Conservation (phyloP, 192 early-diverging fungal species). For the Neocallimastix lanati region DNA sequence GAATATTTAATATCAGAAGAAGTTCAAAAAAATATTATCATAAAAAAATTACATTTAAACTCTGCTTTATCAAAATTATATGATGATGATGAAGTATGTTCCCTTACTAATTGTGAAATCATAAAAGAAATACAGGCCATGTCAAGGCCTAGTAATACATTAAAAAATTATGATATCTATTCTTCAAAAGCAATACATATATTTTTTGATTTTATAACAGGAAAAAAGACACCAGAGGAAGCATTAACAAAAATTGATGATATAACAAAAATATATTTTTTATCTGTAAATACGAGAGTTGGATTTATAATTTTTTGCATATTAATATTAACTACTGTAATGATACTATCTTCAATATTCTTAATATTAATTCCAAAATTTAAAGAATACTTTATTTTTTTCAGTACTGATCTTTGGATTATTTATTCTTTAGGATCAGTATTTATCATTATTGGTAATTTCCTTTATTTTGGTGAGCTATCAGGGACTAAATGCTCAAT, state of each 20-base stretch:
- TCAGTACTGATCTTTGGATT: background rate
- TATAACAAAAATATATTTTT: too few relatives aligned
- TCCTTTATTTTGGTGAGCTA: too few relatives aligned
- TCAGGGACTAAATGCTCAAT: too few relatives aligned
- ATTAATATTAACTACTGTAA: too few relatives aligned
- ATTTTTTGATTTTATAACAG: background rate
- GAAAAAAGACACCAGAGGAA: background rate
- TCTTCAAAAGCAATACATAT: background rate
- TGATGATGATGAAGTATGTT: background rate
- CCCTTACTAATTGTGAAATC: background rate
- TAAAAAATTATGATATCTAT: background rate
- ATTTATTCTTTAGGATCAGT: too few relatives aligned
- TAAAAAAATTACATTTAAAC: background rate
- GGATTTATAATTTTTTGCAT: too few relatives aligned
- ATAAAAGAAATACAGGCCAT: background rate
- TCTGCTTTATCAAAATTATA: background rate
- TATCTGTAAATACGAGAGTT: too few relatives aligned
- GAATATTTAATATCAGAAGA: background rate
- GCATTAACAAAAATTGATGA: too few relatives aligned
- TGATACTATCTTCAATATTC: background rate
- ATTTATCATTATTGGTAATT: too few relatives aligned
- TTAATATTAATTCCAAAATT: background rate
- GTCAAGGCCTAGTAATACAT: background rate
- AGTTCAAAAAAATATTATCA: background rate
- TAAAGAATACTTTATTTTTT: background rate